A percentile compares a stretch with the other conserved stretches of the same genome.
Evolutionary conservation across 495 filamentous ascomycete species (phyloP).

Genomic region (Penicillium chermesinum): DNA sequence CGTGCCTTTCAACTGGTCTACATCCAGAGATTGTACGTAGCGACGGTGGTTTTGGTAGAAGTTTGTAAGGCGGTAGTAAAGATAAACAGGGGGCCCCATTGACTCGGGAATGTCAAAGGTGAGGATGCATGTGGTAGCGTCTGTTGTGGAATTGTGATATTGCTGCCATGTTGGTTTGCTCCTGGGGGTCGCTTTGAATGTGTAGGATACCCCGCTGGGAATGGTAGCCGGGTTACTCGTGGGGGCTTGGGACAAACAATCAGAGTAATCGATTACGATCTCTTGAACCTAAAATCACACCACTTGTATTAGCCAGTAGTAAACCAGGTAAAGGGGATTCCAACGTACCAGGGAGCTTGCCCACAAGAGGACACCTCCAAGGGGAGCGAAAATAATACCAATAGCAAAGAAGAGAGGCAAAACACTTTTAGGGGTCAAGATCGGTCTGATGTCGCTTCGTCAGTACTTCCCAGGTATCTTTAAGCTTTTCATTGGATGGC

Average conservation of each 20-base stretch:
- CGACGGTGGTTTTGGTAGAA: conserved; percentile 99
- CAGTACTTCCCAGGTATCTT: not conserved
- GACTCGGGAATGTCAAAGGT: conserved; percentile 72
- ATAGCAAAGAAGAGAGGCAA: conserved; percentile 84
- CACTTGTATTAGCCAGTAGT: not conserved
- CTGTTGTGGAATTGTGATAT: conserved; percentile 12
- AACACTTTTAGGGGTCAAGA: conserved; percentile 88
- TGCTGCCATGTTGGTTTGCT: conserved; percentile 23
- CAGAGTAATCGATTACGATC: conserved; percentile 81
- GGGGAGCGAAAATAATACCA: conserved; percentile 81
- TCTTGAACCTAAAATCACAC: conserved; percentile 68
- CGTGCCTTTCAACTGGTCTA: conserved; percentile 74
- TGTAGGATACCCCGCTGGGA: conserved; percentile 49
- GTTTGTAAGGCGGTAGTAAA: conserved; percentile 94
- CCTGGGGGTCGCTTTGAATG: conserved; percentile 53
- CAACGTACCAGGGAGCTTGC: conserved; percentile 63
- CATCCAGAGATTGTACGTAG: conserved; percentile 85
- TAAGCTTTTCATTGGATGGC: not conserved
- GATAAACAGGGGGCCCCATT: conserved; percentile 71
- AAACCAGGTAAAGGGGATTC: not conserved
- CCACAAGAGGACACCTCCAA: conserved; percentile 79
- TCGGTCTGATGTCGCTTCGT: conserved; percentile 54
- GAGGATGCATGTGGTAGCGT: conserved; percentile 54
- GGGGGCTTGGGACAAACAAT: conserved; percentile 56
- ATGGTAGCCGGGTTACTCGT: conserved; percentile 34